These are phyloP conservation scores for Podospora pseudoanserina DNA, from an alignment of 495 filamentous ascomycete genomes.

Conservation along the genomic window DNA sequence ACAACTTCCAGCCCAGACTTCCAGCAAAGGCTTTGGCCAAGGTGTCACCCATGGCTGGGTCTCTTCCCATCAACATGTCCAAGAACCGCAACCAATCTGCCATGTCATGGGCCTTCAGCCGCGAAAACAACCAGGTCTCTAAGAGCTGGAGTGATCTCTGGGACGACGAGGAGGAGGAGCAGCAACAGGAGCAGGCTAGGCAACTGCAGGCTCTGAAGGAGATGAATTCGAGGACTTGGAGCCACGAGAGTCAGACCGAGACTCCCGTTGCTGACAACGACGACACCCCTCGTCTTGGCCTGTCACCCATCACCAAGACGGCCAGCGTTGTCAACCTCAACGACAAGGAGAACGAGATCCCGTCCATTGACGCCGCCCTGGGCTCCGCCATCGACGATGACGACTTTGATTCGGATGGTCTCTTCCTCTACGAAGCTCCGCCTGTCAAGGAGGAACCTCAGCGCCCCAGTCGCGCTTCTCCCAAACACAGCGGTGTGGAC, in stretches of 20 bases:
- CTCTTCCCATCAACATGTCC: conserved; percentile 69
- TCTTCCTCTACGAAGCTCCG: conserved; percentile 63
- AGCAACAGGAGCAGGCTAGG: conserved; percentile 56
- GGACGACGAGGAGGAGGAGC: conserved; percentile 63
- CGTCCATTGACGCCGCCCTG: conserved; percentile 39
- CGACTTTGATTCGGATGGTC: conserved; percentile 59
- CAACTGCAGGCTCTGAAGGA: conserved; percentile 61
- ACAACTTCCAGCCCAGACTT: conserved; percentile 39
- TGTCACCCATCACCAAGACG: conserved; percentile 51
- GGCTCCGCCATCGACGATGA: conserved; percentile 52
- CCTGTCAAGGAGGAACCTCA: conserved; percentile 37
- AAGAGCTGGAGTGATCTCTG: conserved; percentile 98
- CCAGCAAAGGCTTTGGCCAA: conserved; percentile 30
- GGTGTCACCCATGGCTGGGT: conserved; percentile 59
- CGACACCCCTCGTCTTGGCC: conserved; percentile 48
- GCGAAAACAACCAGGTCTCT: conserved; percentile 63
- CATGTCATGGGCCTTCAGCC: conserved; percentile 75
- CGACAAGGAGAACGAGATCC: conserved; percentile 38
- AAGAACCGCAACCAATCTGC: conserved; percentile 58
- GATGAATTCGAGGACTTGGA: conserved; percentile 77
- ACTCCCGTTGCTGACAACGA: conserved; percentile 36
- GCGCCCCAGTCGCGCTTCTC: conserved; percentile 39
- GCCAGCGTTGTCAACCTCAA: conserved; percentile 24
- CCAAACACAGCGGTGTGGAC: conserved; percentile 58
- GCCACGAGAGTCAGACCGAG: conserved; percentile 63